Percentiles rank a stretch among this genome's conserved stretches.
Evolutionary conservation across 176 grass and related monocot species (phyloP).

Genomic region (Cocos nucifera): DNA sequence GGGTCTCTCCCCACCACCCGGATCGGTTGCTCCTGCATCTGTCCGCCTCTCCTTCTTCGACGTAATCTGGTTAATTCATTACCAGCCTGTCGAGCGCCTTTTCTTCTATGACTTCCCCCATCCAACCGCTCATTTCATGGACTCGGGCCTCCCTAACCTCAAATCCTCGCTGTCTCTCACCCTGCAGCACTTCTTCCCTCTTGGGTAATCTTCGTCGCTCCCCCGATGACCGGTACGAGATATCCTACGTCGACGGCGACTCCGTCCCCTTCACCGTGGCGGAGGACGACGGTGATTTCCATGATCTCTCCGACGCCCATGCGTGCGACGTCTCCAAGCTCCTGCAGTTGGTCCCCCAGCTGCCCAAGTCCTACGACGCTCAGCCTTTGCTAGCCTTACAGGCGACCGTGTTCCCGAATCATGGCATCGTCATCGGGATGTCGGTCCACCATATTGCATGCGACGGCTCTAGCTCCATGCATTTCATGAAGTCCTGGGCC

Average conservation of each 20-base stretch:
- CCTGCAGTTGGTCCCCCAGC: background rate
- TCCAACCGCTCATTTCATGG: background rate
- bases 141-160: constrained; percentile 9
- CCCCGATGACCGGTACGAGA: constrained; percentile 9
- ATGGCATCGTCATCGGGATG: constrained; percentile 14
- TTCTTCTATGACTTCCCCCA: constrained; percentile 14
- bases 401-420: constrained; percentile 15
- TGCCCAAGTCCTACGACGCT: constrained; percentile 1
- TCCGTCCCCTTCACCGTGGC: constrained; percentile 18
- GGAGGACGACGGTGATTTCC: constrained; percentile 4
- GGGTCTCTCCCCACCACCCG: constrained; percentile 17
- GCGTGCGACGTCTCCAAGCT: background rate
- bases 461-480: constrained; percentile 19
- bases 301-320: background rate
- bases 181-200: constrained; percentile 19
- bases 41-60: constrained; percentile 23
- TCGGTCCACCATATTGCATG: constrained; percentile 15
- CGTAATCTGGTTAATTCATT: background rate
- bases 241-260: constrained; percentile 25
- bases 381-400: constrained; percentile 12
- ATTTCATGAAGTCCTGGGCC: constrained; percentile 20
- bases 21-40: background rate
- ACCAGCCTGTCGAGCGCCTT: constrained; percentile 8
- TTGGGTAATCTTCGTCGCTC: constrained; percentile 9
- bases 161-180: constrained; percentile 17